Conservation (phyloP, 139 green algal genomes). For the Marvania coccoides region DNA sequence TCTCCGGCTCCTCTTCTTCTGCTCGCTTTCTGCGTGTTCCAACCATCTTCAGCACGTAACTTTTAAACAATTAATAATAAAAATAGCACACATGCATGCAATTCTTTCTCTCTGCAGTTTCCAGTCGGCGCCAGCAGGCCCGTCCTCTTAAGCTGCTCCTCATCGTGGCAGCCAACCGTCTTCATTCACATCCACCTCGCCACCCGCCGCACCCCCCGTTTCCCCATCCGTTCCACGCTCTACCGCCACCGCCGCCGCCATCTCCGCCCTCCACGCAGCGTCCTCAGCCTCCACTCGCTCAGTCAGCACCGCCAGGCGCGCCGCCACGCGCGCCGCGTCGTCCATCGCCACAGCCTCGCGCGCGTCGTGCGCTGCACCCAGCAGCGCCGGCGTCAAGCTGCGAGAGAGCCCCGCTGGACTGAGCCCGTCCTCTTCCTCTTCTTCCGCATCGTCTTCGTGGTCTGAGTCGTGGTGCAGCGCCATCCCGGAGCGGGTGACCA, state of each 20-base stretch:
- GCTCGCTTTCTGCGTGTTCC: not conserved
- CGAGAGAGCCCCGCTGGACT: not conserved
- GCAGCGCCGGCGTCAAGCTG: not conserved
- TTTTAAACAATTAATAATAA: not conserved
- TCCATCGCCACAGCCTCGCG: not conserved
- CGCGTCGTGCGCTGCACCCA: not conserved
- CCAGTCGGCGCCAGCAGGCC: not conserved
- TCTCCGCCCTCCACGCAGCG: not conserved
- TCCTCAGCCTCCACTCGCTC: not conserved
- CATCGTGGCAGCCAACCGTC: slow-evolving; percentile 12
- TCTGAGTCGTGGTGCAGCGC: not conserved
- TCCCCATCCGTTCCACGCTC: not conserved
- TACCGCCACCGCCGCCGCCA: not conserved
- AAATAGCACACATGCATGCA: not conserved
- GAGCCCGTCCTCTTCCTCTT: slow-evolving; percentile 13
- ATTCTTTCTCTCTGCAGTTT: not conserved
- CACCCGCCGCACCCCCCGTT: not conserved
- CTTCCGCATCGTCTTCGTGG: slow-evolving; percentile 2
- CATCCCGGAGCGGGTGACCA: not conserved
- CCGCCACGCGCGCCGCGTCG: not conserved
- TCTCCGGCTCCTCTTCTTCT: not conserved
- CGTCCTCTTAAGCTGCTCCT: not conserved
- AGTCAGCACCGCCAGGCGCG: slow-evolving; percentile 5
- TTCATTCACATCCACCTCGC: slow-evolving; percentile 10
- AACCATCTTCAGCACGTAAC: not conserved